A percentile compares a stretch with the other conserved stretches of the same genome.
Evolutionary conservation across 441 rosid genomes (phyloP).

Genomic region (Manihot esculenta): DNA sequence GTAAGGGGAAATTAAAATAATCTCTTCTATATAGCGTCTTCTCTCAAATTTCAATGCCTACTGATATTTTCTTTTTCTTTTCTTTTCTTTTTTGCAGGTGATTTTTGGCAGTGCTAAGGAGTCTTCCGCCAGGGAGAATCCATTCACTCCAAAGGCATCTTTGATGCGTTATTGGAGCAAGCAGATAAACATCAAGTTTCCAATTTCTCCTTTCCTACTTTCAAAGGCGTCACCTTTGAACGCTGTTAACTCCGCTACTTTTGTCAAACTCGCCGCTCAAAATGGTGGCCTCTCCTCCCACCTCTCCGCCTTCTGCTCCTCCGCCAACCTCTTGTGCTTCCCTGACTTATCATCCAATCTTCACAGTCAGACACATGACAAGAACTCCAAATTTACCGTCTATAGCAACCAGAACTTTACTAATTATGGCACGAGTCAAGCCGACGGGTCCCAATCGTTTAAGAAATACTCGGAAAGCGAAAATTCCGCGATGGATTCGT

Average conservation of each 20-base stretch:
- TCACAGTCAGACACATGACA: constrained; percentile 37
- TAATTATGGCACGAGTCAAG: constrained; percentile 52
- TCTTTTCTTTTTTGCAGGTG: too few species aligned
- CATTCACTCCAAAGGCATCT: constrained; percentile 69
- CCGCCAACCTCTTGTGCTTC: constrained; percentile 79
- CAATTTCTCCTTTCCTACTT: constrained; percentile 51
- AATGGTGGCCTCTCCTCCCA: constrained; percentile 50
- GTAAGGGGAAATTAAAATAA: constrained; percentile 27
- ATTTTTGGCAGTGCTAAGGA: constrained; percentile 27
- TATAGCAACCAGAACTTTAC: constrained; percentile 65
- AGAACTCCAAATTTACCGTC: constrained; percentile 50
- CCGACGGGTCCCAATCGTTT: constrained; percentile 54
- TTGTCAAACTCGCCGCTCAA: constrained; percentile 59
- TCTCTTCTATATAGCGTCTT: neutral
- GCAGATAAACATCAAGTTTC: constrained; percentile 42
- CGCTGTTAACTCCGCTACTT: constrained; percentile 60
- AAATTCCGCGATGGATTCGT: constrained; percentile 49
- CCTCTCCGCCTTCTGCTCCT: constrained; percentile 60
- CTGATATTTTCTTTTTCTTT: neutral
- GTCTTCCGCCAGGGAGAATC: constrained; percentile 38
- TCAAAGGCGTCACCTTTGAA: constrained; percentile 69
- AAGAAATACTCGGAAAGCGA: constrained; percentile 50
- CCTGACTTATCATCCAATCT: constrained; percentile 48
- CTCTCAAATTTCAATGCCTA: neutral
- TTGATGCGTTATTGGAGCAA: constrained; percentile 76